Evolutionary conservation across 495 filamentous ascomycete genomes (phyloP), one percentile per base, ranked within the genome.

Genomic region (Darksidea phi): DNA sequence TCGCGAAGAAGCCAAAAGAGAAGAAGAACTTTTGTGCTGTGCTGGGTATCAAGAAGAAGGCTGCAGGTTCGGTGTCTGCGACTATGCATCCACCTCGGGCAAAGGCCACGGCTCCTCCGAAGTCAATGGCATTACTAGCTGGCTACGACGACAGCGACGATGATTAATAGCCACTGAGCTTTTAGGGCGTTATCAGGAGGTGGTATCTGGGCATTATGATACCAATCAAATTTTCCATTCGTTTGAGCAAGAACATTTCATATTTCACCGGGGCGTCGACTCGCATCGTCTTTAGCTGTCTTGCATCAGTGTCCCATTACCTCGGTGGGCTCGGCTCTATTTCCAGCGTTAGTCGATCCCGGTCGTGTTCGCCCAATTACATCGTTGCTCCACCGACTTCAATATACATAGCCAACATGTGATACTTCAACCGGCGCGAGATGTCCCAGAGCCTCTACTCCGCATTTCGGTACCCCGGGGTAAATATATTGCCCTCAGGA

Each of bases 21-120:
- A 68, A 66, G 43, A 68, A 61, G 48, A 42, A 66, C 54, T 77
- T 86, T 51, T 72, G 79, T 10, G 86, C 85, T 28, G 73, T 84
- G 25, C 69, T 96, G 61, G 92, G 92, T 0, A 97, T 96, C 69
- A 97, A 96, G 80, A 95, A 91, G 81, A 95, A 95, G 77, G 17
- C 37, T 4, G 36, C 18, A 6, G 32, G 26, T 24, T 18, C 51
- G 13, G 26, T 49, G 32, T 10, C 32, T 6, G 6, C 60, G 17
- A 2, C 28, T 32, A 32, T 50, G 12, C n/a, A 18, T n/a, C 34
- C n/a, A n/a, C n/a, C 59, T 42, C 34, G 42, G 6, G 13, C 20
- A 20, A 46, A 15, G 17, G 25, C 37, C 21, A 26, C 6, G n/a
- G 38, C 25, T 1, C 45, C 56, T 17, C 24, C 46, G 28, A 63